Conservation (phyloP, 2,329 filamentous ascomycete species). For the Orbilia quercus region DNA sequence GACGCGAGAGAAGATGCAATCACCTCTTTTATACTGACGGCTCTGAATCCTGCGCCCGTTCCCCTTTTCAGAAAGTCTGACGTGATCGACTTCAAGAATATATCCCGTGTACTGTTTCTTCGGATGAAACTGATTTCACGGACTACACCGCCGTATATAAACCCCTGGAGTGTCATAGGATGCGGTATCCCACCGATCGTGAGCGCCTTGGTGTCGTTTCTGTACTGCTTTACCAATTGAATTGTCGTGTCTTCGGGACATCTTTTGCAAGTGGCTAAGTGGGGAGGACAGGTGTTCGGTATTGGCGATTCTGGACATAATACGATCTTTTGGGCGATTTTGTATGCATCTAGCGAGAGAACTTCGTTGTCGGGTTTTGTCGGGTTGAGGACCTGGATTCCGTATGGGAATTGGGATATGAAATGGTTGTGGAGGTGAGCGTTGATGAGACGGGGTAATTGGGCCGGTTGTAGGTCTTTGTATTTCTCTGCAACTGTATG, state of each 20-base stretch:
- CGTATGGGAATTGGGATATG: constrained; percentile 79
- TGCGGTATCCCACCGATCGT: constrained; percentile 90
- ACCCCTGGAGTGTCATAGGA: constrained; percentile 81
- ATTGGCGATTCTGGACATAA: constrained; percentile 79
- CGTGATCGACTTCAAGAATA: constrained; percentile 80
- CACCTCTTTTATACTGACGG: constrained; percentile 81
- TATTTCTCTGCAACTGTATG: constrained; percentile 74
- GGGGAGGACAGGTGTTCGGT: constrained; percentile 84
- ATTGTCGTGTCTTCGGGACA: constrained; percentile 78
- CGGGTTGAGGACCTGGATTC: constrained; percentile 84
- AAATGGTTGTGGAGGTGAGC: constrained; percentile 86
- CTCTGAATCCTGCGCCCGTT: constrained; percentile 72
- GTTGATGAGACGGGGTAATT: constrained; percentile 80
- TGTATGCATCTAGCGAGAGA: constrained; percentile 75
- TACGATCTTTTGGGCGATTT: constrained; percentile 79
- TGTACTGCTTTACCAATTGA: constrained; percentile 68
- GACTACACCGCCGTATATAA: constrained; percentile 69
- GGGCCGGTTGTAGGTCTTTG: constrained; percentile 67
- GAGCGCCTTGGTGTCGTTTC: constrained; percentile 78
- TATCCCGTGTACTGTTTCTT: constrained; percentile 76
- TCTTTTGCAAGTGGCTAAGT: constrained; percentile 73
- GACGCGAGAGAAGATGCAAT: constrained; percentile 68
- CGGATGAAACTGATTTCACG: constrained; percentile 75
- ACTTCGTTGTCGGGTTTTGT: constrained; percentile 78
- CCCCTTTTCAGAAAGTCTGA: constrained; percentile 74